These are phyloP conservation scores for Phytophthora tentaculata DNA, from an alignment of 352 stramenopile species.

Conservation along the genomic window DNA sequence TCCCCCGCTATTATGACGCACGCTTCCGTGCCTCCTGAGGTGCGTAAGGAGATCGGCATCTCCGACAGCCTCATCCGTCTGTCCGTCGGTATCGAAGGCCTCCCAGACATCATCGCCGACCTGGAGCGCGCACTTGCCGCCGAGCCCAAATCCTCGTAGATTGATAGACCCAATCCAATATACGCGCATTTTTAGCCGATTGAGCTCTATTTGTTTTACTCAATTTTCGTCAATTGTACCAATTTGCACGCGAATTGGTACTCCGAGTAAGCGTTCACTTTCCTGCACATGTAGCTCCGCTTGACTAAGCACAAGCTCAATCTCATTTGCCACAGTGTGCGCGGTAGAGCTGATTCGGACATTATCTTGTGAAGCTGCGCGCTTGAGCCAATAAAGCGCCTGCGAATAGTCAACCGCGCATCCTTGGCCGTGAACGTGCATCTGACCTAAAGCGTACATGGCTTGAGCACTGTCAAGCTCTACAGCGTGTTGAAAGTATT, in stretches of 20 bases:
- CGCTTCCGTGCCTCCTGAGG: conserved; percentile 88
- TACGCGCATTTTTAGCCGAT: background rate
- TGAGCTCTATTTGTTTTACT: background rate
- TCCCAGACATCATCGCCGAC: conserved; percentile 92
- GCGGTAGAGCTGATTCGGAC: conserved; percentile 36
- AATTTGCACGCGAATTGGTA: conserved; percentile 53
- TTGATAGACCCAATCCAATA: conserved; percentile 20
- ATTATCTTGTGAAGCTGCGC: conserved; percentile 38
- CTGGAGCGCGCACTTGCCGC: conserved; percentile 82
- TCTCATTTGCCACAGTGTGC: conserved; percentile 34
- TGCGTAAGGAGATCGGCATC: conserved; percentile 91
- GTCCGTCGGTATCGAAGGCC: conserved; percentile 93
- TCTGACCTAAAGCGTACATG: conserved; percentile 61
- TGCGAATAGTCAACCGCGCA: conserved; percentile 50
- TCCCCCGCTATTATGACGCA: conserved; percentile 96
- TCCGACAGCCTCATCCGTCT: conserved; percentile 93
- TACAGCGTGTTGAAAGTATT: conserved; percentile 51
- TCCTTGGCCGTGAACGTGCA: conserved; percentile 49
- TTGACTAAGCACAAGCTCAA: conserved; percentile 44
- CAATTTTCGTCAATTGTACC: conserved; percentile 39
- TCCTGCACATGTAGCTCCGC: conserved; percentile 50
- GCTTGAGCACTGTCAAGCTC: conserved; percentile 44
- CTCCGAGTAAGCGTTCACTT: conserved; percentile 50
- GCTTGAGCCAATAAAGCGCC: conserved; percentile 58
- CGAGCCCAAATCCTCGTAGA: conserved; percentile 43